Base-by-base conservation (phyloP, 495 filamentous ascomycete genomes). In the Trichodelitschia bisporula region DNA sequence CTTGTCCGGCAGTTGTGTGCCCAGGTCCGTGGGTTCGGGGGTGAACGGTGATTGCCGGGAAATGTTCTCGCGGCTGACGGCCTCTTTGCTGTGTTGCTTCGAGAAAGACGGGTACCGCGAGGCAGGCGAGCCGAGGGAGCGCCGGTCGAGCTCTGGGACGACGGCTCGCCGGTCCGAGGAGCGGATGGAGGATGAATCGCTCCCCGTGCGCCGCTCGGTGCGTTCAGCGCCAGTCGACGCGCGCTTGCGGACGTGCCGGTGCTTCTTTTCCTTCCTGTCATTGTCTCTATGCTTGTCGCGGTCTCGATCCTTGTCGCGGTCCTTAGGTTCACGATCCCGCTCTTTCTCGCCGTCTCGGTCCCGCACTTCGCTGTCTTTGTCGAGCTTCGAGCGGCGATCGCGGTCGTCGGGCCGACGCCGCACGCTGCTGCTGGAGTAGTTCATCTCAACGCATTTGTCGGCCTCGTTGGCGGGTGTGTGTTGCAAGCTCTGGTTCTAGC, bases 11-110 rank as follows among this genome's bases (percentile, higher is more conserved):
- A 14, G 26, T 25, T 26, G 24, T 19, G 8, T 20, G 26, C 72
- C 68, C 8, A 83, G 44, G 41, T 86, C 78, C 21, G 78, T 86
- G 19, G 74, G 58, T 32, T 83, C 75, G 11, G 78, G 78, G 0
- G 78, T 86, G 33, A 67, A 69, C 19, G 70, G 71, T 33, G 62
- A 60, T 4, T 48, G 44, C 33, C 49, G 51, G 16, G 46, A 51
- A n/a, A n/a, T n/a, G n/a, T n/a, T n/a, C 21, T 53, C 43, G 2
- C 38, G 44, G 29, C 59, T 55, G 21, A 89, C 57, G 28, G 65
- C 60, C 45, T 89, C 79, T 47, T 78, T 84, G 62, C 77, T 86
- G 46, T 89, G 74, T 20, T 72, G 70, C 48, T 90, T 91, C 44
- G 73, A 83, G 54, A 90, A 86, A 12, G 56, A 61, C 3, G 83